A percentile compares a stretch with the other conserved stretches of the same genome.
These are phyloP conservation scores for Phialocephala sp. DNA, from an alignment of 2,329 filamentous ascomycete species.

Conservation along the genomic window DNA sequence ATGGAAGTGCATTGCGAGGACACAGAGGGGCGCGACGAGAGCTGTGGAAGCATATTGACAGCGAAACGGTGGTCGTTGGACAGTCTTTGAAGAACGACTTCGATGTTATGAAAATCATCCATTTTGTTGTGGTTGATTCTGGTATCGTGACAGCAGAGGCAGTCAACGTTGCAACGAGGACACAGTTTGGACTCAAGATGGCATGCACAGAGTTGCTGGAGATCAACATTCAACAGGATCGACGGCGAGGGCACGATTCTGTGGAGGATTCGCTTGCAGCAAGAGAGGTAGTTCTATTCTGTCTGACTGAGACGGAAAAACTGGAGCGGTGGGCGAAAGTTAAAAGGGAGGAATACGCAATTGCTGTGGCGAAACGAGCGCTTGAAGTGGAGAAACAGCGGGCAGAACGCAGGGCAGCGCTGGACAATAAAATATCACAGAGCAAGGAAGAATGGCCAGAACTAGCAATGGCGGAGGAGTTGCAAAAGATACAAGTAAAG, in stretches of 20 bases:
- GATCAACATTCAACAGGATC: neutral
- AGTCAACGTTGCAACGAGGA: neutral
- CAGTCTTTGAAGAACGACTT: neutral
- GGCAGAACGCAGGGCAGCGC: neutral
- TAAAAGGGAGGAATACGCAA: neutral
- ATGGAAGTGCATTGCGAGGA: neutral
- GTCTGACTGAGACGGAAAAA: neutral
- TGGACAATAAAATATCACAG: neutral
- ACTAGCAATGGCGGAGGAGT: neutral
- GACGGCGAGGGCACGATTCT: neutral
- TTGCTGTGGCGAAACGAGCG: neutral
- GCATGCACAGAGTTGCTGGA: neutral
- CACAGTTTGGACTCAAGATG: neutral
- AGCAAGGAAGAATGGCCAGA: neutral
- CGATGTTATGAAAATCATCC: neutral
- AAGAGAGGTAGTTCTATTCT: slow-evolving; percentile 6
- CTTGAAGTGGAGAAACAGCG: neutral
- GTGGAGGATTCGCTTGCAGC: slow-evolving; percentile 5
- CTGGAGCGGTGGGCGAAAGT: neutral
- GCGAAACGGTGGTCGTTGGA: neutral
- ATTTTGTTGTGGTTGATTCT: neutral
- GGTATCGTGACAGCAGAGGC: neutral
- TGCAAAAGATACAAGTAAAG: neutral
- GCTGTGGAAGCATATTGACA: slow-evolving; percentile 6
- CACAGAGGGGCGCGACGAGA: neutral